Conservation (phyloP, 768 basidiomycete genomes). For the Tubosaeta brunneosetosa region DNA sequence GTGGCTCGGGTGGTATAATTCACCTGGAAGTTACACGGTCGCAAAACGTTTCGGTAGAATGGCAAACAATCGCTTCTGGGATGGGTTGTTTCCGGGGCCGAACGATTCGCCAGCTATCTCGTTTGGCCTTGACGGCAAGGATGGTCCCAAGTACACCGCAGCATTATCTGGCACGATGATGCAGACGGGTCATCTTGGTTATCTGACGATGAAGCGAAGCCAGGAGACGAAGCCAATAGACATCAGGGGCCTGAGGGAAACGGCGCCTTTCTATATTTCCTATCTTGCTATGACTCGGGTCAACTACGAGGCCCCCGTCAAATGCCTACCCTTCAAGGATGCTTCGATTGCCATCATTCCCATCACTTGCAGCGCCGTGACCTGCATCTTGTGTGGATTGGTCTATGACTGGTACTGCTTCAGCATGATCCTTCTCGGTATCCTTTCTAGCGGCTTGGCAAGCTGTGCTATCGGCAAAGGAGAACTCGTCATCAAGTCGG, state of each 20-base stretch:
- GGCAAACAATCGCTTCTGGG: constrained; percentile 30
- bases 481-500: constrained; percentile 13
- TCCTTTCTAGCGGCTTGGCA: constrained; percentile 28
- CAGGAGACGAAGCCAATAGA: neutral
- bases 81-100: constrained; percentile 29
- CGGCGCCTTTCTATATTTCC: constrained; percentile 9
- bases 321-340: neutral
- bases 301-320: neutral
- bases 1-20: constrained; percentile 35
- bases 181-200: constrained; percentile 25
- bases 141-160: constrained; percentile 28
- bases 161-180: constrained; percentile 29
- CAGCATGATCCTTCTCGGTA: constrained; percentile 30
- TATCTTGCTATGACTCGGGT: constrained; percentile 17
- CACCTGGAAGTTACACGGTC: constrained; percentile 31
- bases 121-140: constrained; percentile 29
- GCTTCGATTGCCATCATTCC: constrained; percentile 19
- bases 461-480: constrained; percentile 24
- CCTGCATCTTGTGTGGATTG: constrained; percentile 23
- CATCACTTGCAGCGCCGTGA: constrained; percentile 19
- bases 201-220: constrained; percentile 21
- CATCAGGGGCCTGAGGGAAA: constrained; percentile 8
- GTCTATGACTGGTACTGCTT: constrained; percentile 29
- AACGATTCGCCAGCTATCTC: constrained; percentile 20
- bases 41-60: constrained; percentile 31